Base-by-base conservation (phyloP, 169 alveolate species). In the Babesia bigemina region DNA sequence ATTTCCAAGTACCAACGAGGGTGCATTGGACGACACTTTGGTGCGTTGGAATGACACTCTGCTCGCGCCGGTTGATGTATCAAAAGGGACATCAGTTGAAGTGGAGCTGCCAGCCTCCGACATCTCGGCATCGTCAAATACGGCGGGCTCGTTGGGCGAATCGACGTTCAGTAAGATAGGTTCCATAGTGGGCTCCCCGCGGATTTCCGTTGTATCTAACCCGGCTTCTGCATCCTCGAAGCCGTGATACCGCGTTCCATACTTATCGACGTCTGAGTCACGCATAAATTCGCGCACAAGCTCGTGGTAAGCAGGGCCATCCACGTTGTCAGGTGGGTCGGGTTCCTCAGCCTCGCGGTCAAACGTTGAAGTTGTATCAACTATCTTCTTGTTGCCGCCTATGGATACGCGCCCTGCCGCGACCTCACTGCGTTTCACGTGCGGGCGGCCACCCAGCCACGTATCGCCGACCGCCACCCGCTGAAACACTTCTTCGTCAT, bases 161-260 rank as follows among this genome's bases (percentile, higher is more conserved):
- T 33, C 39, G 10, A 33, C 39, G 6, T 33, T 33, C 39, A 33
- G 39, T 33, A 33, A 33, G 6, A 33, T 33, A 6, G 39, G 39
- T 33, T 33, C 39, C 39, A 33, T 6, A 33, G 39, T 33, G 13
- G 44, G 39, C 26, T 52, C 63, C 8, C 58, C 66, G 10, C 19
- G 29, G 4, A 33, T 11, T 10, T 67, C 76, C 39, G 39, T 33
- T 33, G 6, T 4, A 33, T 33, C 39, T 33, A 33, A 33, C 10
- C 39, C 39, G 2, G 39, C 39, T 33, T 33, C 39, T 33, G 39
- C 39, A 33, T 33, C 39, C 9, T 55, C 76, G 39, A 67, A 67
- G n/a, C 76, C 76, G 45, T 67, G 65, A 65, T 67, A 67, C 29
- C 44, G 65, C 14, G 76, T 67, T 17, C 76, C 76, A 48, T 67